Conservation (phyloP, 768 basidiomycete species). For the Cubamyces lactineus region DNA sequence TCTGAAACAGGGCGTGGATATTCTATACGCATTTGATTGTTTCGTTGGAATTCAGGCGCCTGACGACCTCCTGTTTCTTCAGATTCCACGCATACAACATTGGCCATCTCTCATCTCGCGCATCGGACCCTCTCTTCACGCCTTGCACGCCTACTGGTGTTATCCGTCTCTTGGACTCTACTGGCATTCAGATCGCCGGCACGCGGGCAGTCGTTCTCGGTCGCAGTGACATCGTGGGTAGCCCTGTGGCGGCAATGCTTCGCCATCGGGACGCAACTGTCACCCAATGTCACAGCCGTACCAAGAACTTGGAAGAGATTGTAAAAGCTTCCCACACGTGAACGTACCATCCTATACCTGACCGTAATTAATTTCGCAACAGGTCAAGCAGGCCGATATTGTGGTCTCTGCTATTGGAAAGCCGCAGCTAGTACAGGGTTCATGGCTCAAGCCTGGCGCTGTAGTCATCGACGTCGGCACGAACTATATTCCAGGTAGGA, state of each 20-base stretch:
- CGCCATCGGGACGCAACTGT: conserved; percentile 92
- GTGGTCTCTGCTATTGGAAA: conserved; percentile 97
- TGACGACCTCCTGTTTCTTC: conserved; percentile 3
- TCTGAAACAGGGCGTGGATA: too few relatives aligned
- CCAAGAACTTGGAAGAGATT: conserved; percentile 77
- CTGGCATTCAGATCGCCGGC: conserved; percentile 77
- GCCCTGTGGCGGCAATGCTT: conserved; percentile 90
- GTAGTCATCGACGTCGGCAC: conserved; percentile 98
- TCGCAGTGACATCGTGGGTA: conserved; percentile 97
- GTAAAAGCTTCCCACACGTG: conserved; percentile 51
- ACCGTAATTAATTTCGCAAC: conserved; percentile 6
- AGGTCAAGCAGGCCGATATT: conserved; percentile 89
- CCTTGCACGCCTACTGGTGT: conserved; percentile 97
- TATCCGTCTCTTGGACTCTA: conserved; percentile 86
- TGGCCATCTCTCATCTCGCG: conserved; percentile 89
- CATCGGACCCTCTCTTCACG: conserved; percentile 84
- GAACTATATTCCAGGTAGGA: conserved; percentile 88
- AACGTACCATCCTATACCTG: neutral
- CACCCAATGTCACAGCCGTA: conserved; percentile 95
- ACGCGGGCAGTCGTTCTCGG: conserved; percentile 91
- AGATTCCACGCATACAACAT: conserved; percentile 99
- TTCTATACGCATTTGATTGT: too few relatives aligned
- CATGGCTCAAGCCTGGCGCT: conserved; percentile 94
- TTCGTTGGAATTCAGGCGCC: too few relatives aligned
- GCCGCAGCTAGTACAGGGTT: conserved; percentile 86